Base-by-base conservation (phyloP, 2,329 filamentous ascomycete species). In the Colletotrichum sp. region DNA sequence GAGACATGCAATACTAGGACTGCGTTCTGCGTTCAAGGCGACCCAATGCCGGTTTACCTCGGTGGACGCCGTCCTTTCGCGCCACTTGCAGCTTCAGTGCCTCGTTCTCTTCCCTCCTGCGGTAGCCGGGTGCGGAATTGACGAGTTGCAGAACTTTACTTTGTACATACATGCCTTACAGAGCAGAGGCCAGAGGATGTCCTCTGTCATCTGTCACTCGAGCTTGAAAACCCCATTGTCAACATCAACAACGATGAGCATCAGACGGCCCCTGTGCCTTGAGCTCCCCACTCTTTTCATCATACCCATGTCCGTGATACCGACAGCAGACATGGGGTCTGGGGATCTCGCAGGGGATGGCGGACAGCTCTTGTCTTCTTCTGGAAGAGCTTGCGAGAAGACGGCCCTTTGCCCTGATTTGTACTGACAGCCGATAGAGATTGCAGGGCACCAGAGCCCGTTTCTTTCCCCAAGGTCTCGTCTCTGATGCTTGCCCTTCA, bases 331-430 rank as follows among this genome's bases (percentile, higher is more conserved):
- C 69, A 72, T 64, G 63, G 74, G 55, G 59, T 55, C 59, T 66
- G 65, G 59, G 71, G 28, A 74, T 76, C 64, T 74, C 48, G 28
- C 71, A 75, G 71, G 71, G 76, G 68, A 8, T n/a, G 32, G n/a
- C 24, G 73, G 59, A 21, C 65, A 74, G 65, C 55, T 75, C 55
- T 64, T 70, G 21, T 74, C 71, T 66, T 65, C 14, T 74, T 79
- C 64, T 9, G 77, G 77, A 59, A 77, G 68, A 71, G 76, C 70
- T 79, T 80, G 79, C 79, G 78, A 79, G 57, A 57, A n/a, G 18
- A 67, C 75, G 72, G 71, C 57, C 57, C 64, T 64, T 67, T 70
- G 24, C 36, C 74, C 71, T 12, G 65, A 74, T 74, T 30, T 36
- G 65, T 36, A 74, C 43, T 32, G 71, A 66, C 71, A 60, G 48